Evolutionary conservation across 352 stramenopile species (phyloP).

Genomic region (Phytophthora melonis): DNA sequence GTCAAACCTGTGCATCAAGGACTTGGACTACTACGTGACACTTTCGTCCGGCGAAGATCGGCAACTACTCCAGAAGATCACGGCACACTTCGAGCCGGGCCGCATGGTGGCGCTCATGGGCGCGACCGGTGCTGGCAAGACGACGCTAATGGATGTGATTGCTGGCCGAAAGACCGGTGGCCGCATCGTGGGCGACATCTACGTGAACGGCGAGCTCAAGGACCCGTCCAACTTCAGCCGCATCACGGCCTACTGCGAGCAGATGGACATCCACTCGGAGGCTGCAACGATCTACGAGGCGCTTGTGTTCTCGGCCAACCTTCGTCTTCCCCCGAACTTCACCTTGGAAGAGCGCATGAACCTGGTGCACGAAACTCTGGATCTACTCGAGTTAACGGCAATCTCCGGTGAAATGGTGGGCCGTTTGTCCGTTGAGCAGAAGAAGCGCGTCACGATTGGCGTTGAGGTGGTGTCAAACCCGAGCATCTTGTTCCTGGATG

Average conservation of each 20-base stretch:
- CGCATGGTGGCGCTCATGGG: conserved; percentile 82
- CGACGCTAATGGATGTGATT: conserved; percentile 72
- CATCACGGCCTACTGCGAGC: conserved; percentile 90
- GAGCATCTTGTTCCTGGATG: conserved; percentile 95
- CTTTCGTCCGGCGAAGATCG: conserved; percentile 64
- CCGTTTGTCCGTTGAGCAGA: conserved; percentile 86
- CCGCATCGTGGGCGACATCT: conserved; percentile 83
- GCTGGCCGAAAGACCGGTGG: conserved; percentile 66
- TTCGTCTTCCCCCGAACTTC: conserved; percentile 76
- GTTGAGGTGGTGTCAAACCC: conserved; percentile 94
- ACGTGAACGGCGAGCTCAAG: conserved; percentile 89
- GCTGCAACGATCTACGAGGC: conserved; percentile 91
- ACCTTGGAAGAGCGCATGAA: conserved; percentile 55
- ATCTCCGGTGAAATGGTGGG: conserved; percentile 61
- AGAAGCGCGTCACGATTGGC: conserved; percentile 95
- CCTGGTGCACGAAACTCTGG: conserved; percentile 62
- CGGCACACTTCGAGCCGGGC: conserved; percentile 59
- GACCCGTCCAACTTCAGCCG: conserved; percentile 83
- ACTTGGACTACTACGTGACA: conserved; percentile 69
- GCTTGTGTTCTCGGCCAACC: conserved; percentile 90
- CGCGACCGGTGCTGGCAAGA: conserved; percentile 68
- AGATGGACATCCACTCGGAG: conserved; percentile 92
- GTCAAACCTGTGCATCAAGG: conserved; percentile 56
- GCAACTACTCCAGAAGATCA: conserved; percentile 55
- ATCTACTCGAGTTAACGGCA: conserved; percentile 60